These are phyloP conservation scores for Logfia minima DNA, from an alignment of 129 eudicot genomes.

Conservation along the genomic window DNA sequence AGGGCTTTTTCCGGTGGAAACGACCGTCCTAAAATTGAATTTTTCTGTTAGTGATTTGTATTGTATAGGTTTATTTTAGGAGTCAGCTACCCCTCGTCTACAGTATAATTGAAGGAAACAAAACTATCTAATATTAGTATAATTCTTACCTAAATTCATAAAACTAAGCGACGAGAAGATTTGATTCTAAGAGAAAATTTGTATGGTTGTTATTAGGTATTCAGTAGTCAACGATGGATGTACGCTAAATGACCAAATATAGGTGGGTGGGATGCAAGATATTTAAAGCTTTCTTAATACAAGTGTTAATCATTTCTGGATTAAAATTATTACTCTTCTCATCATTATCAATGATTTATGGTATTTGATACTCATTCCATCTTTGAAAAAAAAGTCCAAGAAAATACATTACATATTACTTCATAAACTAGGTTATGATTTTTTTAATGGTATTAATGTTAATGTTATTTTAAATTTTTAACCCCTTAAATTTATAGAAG, in stretches of 20 bases:
- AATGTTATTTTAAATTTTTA: no score
- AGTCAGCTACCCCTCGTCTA: no score
- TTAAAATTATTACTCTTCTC: conserved; percentile 12
- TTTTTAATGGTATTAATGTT: no score
- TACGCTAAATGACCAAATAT: conserved; percentile 27
- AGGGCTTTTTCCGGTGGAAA: no score
- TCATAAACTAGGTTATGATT: background rate
- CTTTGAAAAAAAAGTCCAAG: background rate
- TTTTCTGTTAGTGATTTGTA: no score
- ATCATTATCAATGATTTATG: conserved; percentile 37
- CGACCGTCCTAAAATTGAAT: no score
- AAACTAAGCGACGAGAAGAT: conserved; percentile 11
- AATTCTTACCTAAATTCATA: no score
- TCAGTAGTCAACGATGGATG: conserved; percentile 22
- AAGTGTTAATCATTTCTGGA: conserved; percentile 25
- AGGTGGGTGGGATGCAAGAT: conserved; percentile 24
- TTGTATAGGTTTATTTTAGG: no score
- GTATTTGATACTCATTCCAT: conserved; percentile 18
- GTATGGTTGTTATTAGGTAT: conserved; percentile 25
- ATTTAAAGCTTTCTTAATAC: conserved; percentile 3
- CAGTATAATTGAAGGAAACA: no score
- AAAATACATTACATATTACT: background rate
- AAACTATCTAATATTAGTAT: no score
- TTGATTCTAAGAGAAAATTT: conserved; percentile 17
- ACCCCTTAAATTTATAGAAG: no score